A percentile compares a stretch with the other conserved stretches of the same genome.
phyloP scores from a whole-genome alignment of 768 basidiomycete genomes.

The Nidula microcarpa region DNA sequence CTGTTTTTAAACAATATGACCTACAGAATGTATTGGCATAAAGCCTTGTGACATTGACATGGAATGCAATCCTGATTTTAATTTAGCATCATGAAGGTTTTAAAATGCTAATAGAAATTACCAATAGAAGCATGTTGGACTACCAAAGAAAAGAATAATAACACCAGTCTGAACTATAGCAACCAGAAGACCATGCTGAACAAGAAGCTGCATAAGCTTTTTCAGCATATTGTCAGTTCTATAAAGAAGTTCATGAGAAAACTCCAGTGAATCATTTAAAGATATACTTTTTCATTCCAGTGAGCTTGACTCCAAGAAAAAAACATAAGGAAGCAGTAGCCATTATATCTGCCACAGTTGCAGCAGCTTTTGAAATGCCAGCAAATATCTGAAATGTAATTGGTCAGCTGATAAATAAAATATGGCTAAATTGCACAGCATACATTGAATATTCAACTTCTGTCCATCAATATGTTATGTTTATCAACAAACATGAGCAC shows the following conservation, averaged over 20 bases:
- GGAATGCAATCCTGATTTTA: conserved; percentile 37
- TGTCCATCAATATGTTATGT: not conserved
- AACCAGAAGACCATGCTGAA: not conserved
- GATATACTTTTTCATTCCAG: not conserved
- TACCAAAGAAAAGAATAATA: not conserved
- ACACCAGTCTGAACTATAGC: not conserved
- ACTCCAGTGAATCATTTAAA: too few species aligned
- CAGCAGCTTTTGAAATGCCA: not conserved
- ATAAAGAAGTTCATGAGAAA: too few species aligned
- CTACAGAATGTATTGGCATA: conserved; percentile 50
- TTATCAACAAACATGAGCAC: not conserved
- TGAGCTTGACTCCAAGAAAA: not conserved
- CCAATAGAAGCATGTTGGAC: not conserved
- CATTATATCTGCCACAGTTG: not conserved
- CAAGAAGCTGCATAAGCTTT: not conserved
- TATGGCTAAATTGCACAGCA: not conserved
- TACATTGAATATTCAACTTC: not conserved
- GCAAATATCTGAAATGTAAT: not conserved
- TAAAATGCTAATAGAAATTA: not conserved
- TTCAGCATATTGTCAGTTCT: not conserved
- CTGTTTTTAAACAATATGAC: conserved; percentile 19
- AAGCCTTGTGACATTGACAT: conserved; percentile 44
- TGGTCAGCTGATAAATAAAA: not conserved
- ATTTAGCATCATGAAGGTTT: not conserved
- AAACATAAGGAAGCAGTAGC: not conserved